phyloP scores from a whole-genome alignment of 768 basidiomycete species.

The Termitomyces bulborhizus region DNA sequence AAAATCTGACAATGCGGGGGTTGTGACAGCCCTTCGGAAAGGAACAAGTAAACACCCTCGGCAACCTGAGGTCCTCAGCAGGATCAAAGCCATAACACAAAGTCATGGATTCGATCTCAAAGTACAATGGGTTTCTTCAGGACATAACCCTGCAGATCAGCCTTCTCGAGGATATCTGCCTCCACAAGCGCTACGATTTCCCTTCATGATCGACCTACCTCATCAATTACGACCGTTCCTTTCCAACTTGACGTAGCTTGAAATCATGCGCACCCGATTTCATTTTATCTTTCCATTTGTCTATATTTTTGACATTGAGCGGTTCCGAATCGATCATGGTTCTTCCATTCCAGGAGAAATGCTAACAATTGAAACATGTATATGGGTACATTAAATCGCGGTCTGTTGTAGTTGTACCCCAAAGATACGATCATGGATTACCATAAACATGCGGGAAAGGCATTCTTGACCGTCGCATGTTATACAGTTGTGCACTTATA shows the following conservation, averaged over 20 bases:
- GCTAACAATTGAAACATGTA: too few species aligned
- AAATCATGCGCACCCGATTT: too few species aligned
- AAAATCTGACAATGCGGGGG: conserved; percentile 35
- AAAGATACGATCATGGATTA: not conserved
- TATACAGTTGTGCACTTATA: too few species aligned
- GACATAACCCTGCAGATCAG: conserved; percentile 10
- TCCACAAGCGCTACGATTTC: conserved; percentile 6
- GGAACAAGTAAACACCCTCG: conserved; percentile 16
- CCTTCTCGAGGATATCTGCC: conserved; percentile 13
- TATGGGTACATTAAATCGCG: not conserved
- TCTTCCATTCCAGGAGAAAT: too few species aligned
- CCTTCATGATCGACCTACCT: conserved; percentile 4
- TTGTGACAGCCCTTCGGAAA: conserved; percentile 26
- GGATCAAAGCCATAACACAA: not conserved
- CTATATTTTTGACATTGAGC: too few species aligned
- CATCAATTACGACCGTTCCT: conserved; percentile 4
- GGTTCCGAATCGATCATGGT: too few species aligned
- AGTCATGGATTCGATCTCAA: not conserved
- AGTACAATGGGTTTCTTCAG: conserved; percentile 4
- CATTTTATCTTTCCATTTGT: not conserved
- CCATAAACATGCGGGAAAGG: too few species aligned
- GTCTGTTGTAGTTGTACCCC: too few species aligned
- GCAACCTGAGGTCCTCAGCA: conserved; percentile 22
- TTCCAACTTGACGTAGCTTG: not conserved
- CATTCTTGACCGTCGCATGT: not conserved